Percentiles rank a stretch among this genome's conserved stretches.
Evolutionary conservation across 768 basidiomycete species (phyloP).

Genomic region (Dentipellis fragilis): DNA sequence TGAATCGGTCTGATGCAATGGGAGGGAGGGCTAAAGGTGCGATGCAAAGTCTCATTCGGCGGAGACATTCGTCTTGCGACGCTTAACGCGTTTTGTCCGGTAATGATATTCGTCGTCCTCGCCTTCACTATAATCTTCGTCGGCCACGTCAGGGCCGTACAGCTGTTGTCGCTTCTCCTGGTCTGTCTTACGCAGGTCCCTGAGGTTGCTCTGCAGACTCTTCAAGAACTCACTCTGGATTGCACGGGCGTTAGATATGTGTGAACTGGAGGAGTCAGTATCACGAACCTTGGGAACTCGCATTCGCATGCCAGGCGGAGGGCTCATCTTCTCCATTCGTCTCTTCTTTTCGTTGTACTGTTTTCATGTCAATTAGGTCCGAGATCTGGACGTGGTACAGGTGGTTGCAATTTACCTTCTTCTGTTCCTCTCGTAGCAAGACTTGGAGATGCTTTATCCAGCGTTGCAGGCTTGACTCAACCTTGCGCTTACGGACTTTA

Average conservation of each 20-base stretch:
- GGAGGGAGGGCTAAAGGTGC: too few species aligned
- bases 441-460: conserved; percentile 62
- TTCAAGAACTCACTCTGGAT: conserved; percentile 61
- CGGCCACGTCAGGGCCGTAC: conserved; percentile 28
- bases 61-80: conserved; percentile 9
- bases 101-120: conserved; percentile 46
- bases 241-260: neutral
- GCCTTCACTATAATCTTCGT: conserved; percentile 35
- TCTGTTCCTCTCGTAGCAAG: conserved; percentile 55
- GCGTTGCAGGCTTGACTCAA: conserved; percentile 39
- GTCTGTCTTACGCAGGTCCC: conserved; percentile 52
- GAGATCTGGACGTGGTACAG: neutral
- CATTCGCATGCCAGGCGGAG: conserved; percentile 32
- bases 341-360: conserved; percentile 62
- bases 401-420: conserved; percentile 39
- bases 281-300: conserved; percentile 46
- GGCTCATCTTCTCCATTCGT: conserved; percentile 33
- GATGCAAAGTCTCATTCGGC: neutral
- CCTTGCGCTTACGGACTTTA: conserved; percentile 25
- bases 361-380: neutral
- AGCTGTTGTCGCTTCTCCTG: conserved; percentile 36
- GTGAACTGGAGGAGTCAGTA: neutral
- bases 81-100: conserved; percentile 18
- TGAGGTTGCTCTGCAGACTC: conserved; percentile 45
- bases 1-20: too few species aligned